Evolutionary conservation across 2,329 filamentous ascomycete genomes (phyloP).

Genomic region (Talaromyces sp.): DNA sequence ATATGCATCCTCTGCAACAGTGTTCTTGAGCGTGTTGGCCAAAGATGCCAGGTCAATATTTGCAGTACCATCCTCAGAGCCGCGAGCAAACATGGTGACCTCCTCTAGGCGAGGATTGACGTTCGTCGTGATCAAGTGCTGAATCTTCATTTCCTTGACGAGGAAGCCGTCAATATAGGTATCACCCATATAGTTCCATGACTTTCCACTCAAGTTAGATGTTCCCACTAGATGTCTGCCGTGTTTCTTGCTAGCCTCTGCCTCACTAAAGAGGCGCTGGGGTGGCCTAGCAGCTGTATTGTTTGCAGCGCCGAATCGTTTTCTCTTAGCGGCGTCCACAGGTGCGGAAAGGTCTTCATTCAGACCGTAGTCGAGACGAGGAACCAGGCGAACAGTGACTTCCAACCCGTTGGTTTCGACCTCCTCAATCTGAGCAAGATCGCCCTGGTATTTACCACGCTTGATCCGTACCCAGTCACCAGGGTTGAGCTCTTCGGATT

Average conservation of each 20-base stretch:
- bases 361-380: conserved; percentile 84
- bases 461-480: conserved; percentile 90
- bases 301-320: conserved; percentile 56
- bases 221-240: conserved; percentile 57
- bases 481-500: conserved; percentile 77
- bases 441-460: conserved; percentile 76
- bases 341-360: conserved; percentile 68
- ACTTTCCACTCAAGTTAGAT: conserved; percentile 58
- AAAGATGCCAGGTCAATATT: conserved; percentile 89
- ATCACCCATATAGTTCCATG: conserved; percentile 81
- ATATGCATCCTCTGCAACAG: conserved; percentile 75
- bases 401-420: conserved; percentile 91
- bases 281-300: conserved; percentile 68
- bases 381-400: conserved; percentile 80
- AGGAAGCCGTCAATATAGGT: conserved; percentile 91
- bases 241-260: conserved; percentile 85
- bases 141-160: conserved; percentile 89
- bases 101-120: conserved; percentile 93
- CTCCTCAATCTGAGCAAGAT: conserved; percentile 87
- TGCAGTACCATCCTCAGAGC: conserved; percentile 85
- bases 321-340: conserved; percentile 67
- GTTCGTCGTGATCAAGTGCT: conserved; percentile 77
- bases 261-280: conserved; percentile 86
- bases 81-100: conserved; percentile 87
- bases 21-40: conserved; percentile 83